These are phyloP conservation scores for Emydomyces testavorans DNA, from an alignment of 2,329 filamentous ascomycete genomes.

Conservation along the genomic window DNA sequence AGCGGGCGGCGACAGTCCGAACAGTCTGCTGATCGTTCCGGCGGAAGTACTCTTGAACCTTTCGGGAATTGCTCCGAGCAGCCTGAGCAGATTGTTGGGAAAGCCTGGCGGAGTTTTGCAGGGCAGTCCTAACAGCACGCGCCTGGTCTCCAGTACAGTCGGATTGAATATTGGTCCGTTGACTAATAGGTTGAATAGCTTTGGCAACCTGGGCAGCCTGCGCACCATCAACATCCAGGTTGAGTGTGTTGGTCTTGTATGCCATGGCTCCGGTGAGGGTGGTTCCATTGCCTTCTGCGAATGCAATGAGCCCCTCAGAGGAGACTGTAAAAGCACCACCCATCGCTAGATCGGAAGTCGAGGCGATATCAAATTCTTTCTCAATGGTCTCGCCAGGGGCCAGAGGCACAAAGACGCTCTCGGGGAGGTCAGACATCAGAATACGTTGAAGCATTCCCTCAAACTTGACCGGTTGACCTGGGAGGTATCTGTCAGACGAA, in stretches of 20 bases:
- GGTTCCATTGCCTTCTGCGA: conserved; percentile 42
- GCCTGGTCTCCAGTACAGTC: conserved; percentile 30
- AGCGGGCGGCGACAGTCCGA: conserved; percentile 40
- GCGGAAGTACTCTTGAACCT: conserved; percentile 50
- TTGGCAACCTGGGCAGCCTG: conserved; percentile 42
- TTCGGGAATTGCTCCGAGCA: conserved; percentile 27
- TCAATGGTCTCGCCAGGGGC: conserved; percentile 23
- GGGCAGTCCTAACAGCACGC: conserved; percentile 39
- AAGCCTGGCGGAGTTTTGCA: conserved; percentile 42
- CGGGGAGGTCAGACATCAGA: conserved; percentile 21
- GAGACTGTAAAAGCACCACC: conserved; percentile 47
- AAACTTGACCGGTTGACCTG: conserved; percentile 25
- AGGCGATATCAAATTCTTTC: conserved; percentile 29
- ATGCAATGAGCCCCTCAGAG: conserved; percentile 46
- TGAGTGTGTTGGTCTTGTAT: conserved; percentile 50
- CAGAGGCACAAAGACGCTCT: conserved; percentile 24
- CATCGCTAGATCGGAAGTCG: conserved; percentile 32
- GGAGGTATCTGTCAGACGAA: conserved; percentile 9
- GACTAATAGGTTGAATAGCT: conserved; percentile 28
- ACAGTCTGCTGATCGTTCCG: conserved; percentile 39
- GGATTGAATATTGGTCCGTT: conserved; percentile 19
- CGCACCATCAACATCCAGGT: conserved; percentile 46
- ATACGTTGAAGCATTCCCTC: conserved; percentile 25
- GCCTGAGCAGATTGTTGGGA: conserved; percentile 44
- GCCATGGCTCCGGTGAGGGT: conserved; percentile 45